Conservation (phyloP, 306 rosid genomes). For the Prunus davidiana region DNA sequence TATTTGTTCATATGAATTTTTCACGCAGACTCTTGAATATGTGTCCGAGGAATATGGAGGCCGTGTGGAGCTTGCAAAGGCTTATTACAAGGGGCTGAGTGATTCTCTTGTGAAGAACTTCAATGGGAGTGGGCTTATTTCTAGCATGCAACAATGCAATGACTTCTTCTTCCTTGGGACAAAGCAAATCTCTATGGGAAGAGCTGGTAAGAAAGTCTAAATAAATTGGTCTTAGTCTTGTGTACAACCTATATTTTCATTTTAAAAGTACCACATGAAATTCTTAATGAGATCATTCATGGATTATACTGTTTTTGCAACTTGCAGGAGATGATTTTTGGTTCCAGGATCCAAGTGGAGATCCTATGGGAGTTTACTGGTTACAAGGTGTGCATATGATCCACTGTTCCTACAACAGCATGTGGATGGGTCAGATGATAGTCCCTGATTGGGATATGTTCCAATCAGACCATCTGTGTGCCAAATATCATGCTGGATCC, state of each 20-base stretch:
- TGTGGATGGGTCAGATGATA: conserved; percentile 94
- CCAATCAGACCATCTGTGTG: conserved; percentile 78
- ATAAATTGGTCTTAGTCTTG: not conserved
- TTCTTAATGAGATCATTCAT: not conserved
- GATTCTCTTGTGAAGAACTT: conserved; percentile 65
- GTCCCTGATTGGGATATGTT: conserved; percentile 98
- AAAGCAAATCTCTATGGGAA: conserved; percentile 58
- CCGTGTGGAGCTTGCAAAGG: conserved; percentile 74
- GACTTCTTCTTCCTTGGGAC: conserved; percentile 91
- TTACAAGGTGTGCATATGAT: conserved; percentile 90
- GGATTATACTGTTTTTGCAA: not conserved
- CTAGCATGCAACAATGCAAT: conserved; percentile 95
- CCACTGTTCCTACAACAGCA: conserved; percentile 82
- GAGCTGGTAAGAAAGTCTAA: conserved; percentile 55
- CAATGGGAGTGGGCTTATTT: conserved; percentile 67
- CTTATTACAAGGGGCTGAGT: conserved; percentile 61
- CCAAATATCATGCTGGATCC: conserved; percentile 84
- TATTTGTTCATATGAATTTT: not conserved
- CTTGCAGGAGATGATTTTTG: conserved; percentile 86
- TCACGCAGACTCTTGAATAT: conserved; percentile 59
- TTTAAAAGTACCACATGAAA: not conserved
- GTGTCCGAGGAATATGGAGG: conserved; percentile 74
- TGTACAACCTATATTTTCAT: not conserved
- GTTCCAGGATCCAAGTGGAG: conserved; percentile 88
- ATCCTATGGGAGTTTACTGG: conserved; percentile 86